Percentiles rank a stretch among this genome's conserved stretches.
phyloP scores from a whole-genome alignment of 306 rosid genomes.

The Dryas drummondii region DNA sequence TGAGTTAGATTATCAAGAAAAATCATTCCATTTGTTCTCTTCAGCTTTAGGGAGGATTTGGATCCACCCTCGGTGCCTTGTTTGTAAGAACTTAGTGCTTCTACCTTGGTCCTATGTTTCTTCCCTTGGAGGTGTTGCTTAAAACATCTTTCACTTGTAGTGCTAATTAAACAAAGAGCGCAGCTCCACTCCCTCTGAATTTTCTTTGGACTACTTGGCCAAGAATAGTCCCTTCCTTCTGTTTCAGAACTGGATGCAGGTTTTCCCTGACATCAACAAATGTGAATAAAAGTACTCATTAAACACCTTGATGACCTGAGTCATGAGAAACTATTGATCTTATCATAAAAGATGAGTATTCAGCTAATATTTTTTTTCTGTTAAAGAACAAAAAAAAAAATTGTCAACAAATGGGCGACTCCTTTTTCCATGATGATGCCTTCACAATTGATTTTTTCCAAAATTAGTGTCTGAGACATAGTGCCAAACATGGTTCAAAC shows the following conservation, averaged over 20 bases:
- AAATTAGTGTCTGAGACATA: background rate
- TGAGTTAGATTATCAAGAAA: constrained; percentile 49
- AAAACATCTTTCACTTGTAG: constrained; percentile 44
- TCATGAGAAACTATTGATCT: constrained; percentile 3
- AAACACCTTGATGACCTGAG: constrained; percentile 5
- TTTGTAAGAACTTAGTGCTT: constrained; percentile 23
- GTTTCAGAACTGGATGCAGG: constrained; percentile 18
- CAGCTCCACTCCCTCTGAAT: constrained; percentile 69
- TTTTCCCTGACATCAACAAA: constrained; percentile 41
- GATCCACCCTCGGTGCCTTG: constrained; percentile 13
- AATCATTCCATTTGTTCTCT: constrained; percentile 40
- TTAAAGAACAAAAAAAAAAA: too few relatives aligned
- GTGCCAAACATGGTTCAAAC: background rate
- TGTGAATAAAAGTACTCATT: constrained; percentile 3
- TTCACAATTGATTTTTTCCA: background rate
- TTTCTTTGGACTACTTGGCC: constrained; percentile 24
- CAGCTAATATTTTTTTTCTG: background rate
- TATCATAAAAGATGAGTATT: background rate
- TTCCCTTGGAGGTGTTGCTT: constrained; percentile 45
- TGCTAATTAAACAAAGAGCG: constrained; percentile 52
- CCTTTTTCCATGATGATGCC: background rate
- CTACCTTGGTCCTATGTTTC: constrained; percentile 43
- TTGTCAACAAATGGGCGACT: too few relatives aligned
- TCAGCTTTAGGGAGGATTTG: constrained; percentile 20
- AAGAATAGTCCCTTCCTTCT: constrained; percentile 6